Evolutionary conservation across 257 asterid genomes (phyloP).

Genomic region (Ocimum tenuiflorum): DNA sequence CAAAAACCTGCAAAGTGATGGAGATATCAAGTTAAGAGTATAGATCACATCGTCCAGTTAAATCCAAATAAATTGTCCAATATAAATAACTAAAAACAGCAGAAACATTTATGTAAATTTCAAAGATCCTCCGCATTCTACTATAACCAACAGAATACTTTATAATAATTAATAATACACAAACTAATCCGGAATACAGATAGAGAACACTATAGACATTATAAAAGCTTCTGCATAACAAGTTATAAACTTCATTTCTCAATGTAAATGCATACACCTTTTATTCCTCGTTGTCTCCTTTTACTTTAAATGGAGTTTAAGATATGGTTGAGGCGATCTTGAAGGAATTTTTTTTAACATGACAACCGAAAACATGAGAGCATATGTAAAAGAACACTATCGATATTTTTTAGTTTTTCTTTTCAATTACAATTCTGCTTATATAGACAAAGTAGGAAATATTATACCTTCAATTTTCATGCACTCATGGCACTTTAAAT

Average conservation of each 20-base stretch:
- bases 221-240: no score
- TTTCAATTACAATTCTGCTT: not conserved
- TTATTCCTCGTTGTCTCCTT: not conserved
- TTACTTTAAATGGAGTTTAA: no score
- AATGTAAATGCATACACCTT: not conserved
- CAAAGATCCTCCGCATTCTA: not conserved
- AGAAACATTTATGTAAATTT: not conserved
- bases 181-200: not conserved
- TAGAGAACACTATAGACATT: no score
- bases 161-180: not conserved
- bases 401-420: no score
- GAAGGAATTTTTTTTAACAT: not conserved
- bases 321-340: not conserved
- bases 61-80: not conserved
- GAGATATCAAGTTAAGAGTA: not conserved
- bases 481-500: not conserved
- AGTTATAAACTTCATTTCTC: not conserved
- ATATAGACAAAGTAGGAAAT: not conserved
- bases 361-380: not conserved
- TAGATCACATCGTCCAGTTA: not conserved
- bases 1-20: constrained; percentile 27
- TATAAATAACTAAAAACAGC: not conserved
- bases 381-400: not conserved
- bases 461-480: not conserved
- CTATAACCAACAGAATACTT: not conserved